Evolutionary conservation across 108 stramenopile genomes (phyloP), one percentile per base, ranked within the genome.

Genomic region (Cyclotella cryptica): DNA sequence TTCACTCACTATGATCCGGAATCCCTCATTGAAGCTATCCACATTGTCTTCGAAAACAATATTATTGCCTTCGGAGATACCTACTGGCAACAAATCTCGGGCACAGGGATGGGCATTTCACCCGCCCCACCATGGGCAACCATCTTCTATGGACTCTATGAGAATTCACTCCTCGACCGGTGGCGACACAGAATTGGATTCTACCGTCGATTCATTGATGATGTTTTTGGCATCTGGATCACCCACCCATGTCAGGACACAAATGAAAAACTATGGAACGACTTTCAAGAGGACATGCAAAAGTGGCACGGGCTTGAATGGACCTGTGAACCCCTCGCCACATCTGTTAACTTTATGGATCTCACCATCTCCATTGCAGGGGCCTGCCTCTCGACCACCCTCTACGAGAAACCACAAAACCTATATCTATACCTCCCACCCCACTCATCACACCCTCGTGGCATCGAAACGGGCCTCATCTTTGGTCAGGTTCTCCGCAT

Each of bases 151-250:
- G 81, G 46, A 27, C 26, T 82, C 26, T 43, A 77, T 13, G 81
- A 82, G 29, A 43, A 24, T 6, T 1, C 42, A 6, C 11, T 77
- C 24, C 13, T 58, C 24, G 19, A n/a, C 3, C n/a, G 18, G 22
- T 80, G 58, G 49, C 13, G 12, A 21, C 9, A 3, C 0, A 3
- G 10, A 13, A 15, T 71, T 11, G 10, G 9, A 3, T 65, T 78
- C 54, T 72, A 73, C 62, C 19, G 27, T 3, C 58, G 81, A 19
- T 82, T 77, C 19, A 77, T 82, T 28, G 75, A 82, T 30, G 81
- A 82, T 19, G 71, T 64, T 0, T 26, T 82, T 24, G 81, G 69
- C 0, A 52, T 82, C 17, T 82, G 81, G 81, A n/a, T 72, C 0
- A 39, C 57, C 15, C 49, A 75, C 17, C 44, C 58, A 0, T 18